Evolutionary conservation across 345 rosid genomes (phyloP), one percentile per base, ranked within the genome.

Genomic region (Eucalyptus fibrosa): DNA sequence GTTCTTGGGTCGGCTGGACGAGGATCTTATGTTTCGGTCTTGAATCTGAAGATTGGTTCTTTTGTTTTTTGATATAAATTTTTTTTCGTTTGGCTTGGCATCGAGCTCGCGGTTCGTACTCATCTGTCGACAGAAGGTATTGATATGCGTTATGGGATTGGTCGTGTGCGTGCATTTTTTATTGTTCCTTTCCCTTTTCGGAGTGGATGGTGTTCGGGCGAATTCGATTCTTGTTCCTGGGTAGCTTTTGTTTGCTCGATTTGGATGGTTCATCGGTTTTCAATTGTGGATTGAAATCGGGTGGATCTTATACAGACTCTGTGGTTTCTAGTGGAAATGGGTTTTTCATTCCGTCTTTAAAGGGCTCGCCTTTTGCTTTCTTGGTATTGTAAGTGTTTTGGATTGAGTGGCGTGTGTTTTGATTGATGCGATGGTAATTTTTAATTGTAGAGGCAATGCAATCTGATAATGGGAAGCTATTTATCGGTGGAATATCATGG

Each of bases 401-500:
- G 88, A 90, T 89, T 88, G 89, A 59, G 87, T 23, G 50, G 28
- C 88, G 50, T 45, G 45, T 55, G 85, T 88, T 72, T 34, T 86
- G 45, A 85, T 88, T 92, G 88, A 92, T 87, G 86, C 30, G 88
- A 59, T 51, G 86, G 50, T 53, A 82, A 28, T 28, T 81, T 87
- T 90, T 19, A 16, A 40, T 9, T 91, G 95, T 72, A 94, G 95
- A 90, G 91, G 95, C 93, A 90, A 98, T 98, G 99, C 97, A 97
- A 94, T 94, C 98, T 45, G 99, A 96, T 87, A 92, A 90, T 94
- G 99, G 99, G 19, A 98, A 98, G 94, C 91, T 98, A 77, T 98
- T 98, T 93, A 94, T 98, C 55, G 99, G 99, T 87, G 99, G 99
- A 67, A 97, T 98, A 90, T 98, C 99, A 17, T 98, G 99, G 99